Base-by-base conservation (phyloP, 169 alveolate species). In the Theileria luwenshuni region DNA sequence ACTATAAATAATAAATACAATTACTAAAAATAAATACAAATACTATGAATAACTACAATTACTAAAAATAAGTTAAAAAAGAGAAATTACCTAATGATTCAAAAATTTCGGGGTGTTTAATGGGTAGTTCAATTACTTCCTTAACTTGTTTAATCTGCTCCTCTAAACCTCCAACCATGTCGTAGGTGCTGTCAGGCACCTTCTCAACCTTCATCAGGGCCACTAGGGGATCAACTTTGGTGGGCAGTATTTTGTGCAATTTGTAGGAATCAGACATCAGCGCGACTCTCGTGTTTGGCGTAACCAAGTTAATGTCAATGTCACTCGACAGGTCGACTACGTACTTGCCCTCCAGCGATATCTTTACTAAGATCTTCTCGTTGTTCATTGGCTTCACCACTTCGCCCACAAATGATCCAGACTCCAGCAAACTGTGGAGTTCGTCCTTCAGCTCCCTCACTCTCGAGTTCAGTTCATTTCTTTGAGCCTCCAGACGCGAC, bases 41-140 rank as follows among this genome's bases (percentile, higher is more conserved):
- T n/a, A n/a, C n/a, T n/a, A n/a, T n/a, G n/a, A n/a, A n/a, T n/a
- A n/a, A n/a, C n/a, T n/a, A n/a, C n/a, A n/a, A n/a, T n/a, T n/a
- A 32, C 91, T 88, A 25, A 90, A 90, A 54, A 90, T 90, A 0
- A 96, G 97, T 0, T 96, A 96, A 88, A 94, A 95, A 32, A 95
- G 88, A 58, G 94, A 68, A 3, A 95, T 97, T 38, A 27, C 99
- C 99, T 38, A 98, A 90, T 25, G 97, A 69, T 72, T 97, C 99
- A 74, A 97, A 98, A 41, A 98, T 95, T 84, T 98, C 99, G 3
- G 99, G 99, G 86, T 98, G 99, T 77, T 96, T 97, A 56, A 97
- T 96, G 3, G 99, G 99, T 21, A 98, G 94, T 83, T 98, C 99
- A 35, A 98, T 96, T 12, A 97, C 99, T 85, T 98, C 99, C 83